A percentile compares a stretch with the other conserved stretches of the same genome.
Conservation (phyloP, 768 basidiomycete genomes). For the Hydnum rufescens region DNA sequence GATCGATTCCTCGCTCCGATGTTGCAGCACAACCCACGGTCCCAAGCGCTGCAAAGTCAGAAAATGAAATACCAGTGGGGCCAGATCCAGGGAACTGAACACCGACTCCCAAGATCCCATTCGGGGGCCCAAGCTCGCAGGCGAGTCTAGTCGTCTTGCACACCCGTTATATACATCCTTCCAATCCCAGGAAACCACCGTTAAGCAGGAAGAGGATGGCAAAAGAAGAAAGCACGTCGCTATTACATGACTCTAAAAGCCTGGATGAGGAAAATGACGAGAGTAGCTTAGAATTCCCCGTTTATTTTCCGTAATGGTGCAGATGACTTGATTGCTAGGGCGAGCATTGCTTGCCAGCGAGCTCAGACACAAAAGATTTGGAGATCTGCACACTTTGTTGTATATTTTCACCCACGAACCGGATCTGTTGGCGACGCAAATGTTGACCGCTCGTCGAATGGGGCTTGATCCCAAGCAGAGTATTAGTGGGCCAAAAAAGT, state of each 20-base stretch:
- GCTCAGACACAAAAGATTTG: constrained; percentile 76
- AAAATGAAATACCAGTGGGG: too few species aligned
- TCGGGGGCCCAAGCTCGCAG: not conserved
- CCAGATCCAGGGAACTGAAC: too few species aligned
- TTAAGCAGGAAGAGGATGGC: not conserved
- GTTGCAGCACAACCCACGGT: too few species aligned
- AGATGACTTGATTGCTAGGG: not conserved
- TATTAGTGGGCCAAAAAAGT: constrained; percentile 3
- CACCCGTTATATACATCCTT: not conserved
- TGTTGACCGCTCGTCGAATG: constrained; percentile 50
- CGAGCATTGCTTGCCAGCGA: constrained; percentile 65
- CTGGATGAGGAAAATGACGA: not conserved
- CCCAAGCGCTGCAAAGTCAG: too few species aligned
- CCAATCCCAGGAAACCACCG: not conserved
- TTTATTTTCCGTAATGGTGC: not conserved
- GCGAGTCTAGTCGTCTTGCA: not conserved
- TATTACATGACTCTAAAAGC: not conserved
- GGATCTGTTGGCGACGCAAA: constrained; percentile 77
- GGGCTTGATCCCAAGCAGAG: constrained; percentile 13
- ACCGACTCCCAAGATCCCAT: too few species aligned
- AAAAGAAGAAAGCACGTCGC: not conserved
- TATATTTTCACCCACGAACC: constrained; percentile 75
- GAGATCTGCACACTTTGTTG: constrained; percentile 88
- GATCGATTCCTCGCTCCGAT: too few species aligned
- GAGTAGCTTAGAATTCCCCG: too few species aligned